Percentiles rank a stretch among this genome's conserved stretches.
Conservation (phyloP, 495 filamentous ascomycete genomes). For the Parathielavia hyrcaniae region DNA sequence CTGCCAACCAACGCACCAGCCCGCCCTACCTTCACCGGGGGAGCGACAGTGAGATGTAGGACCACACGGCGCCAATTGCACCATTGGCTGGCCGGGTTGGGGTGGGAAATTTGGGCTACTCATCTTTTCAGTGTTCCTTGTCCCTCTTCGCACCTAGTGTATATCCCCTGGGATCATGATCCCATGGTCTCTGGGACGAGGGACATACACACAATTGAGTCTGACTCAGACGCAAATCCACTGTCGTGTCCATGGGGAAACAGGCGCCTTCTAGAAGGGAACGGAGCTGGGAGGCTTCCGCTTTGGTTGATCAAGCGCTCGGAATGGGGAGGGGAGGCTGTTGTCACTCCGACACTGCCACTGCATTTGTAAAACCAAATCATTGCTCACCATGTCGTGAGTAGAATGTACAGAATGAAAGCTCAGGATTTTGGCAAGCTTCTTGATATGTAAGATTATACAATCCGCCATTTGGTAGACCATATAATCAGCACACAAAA, state of each 20-base stretch:
- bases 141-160: not conserved
- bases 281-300: not conserved
- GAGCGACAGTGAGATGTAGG: slow-evolving; percentile 24
- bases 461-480: too few species aligned
- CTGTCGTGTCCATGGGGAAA: not conserved
- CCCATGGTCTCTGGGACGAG: not conserved
- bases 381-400: not conserved
- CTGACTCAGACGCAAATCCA: not conserved
- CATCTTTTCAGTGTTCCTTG: not conserved
- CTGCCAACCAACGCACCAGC: not conserved
- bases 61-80: too few species aligned
- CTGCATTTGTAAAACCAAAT: too few species aligned
- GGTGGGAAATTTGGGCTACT: not conserved
- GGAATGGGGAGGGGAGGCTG: not conserved
- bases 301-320: too few species aligned
- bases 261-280: not conserved
- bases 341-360: not conserved
- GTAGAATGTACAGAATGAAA: not conserved
- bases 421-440: not conserved
- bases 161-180: not conserved
- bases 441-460: too few species aligned
- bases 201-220: not conserved
- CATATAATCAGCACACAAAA: too few species aligned
- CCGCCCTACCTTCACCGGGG: slow-evolving; percentile 2
- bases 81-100: not conserved